Evolutionary conservation across 495 filamentous ascomycete genomes (phyloP).

Genomic region (Xylaria telfairii): DNA sequence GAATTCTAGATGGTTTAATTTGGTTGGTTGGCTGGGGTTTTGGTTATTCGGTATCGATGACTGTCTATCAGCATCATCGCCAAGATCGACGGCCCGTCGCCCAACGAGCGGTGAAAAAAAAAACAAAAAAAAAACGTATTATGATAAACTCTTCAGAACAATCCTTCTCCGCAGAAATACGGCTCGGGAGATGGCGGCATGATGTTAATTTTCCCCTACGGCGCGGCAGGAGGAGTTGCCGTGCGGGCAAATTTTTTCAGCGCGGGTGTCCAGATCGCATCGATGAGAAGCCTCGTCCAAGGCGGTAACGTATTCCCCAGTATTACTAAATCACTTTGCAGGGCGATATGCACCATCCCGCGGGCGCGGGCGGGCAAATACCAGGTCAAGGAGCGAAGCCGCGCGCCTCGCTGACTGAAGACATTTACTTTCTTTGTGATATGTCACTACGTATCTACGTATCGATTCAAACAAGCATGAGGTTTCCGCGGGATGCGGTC

Average conservation of each 20-base stretch:
- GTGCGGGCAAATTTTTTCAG: background rate
- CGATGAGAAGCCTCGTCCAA: background rate
- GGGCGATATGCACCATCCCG: background rate
- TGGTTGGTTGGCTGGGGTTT: background rate
- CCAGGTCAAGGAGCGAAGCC: background rate
- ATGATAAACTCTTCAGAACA: background rate
- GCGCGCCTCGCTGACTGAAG: background rate
- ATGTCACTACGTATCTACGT: no score
- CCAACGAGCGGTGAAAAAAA: background rate
- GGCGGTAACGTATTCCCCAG: background rate
- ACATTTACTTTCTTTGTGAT: background rate
- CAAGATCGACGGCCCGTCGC: background rate
- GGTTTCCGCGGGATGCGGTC: background rate
- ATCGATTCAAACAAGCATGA: background rate
- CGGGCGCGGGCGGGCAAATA: no score
- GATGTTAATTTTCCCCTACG: background rate
- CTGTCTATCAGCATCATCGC: background rate
- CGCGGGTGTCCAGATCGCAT: background rate
- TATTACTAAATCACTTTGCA: background rate
- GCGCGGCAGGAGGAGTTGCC: background rate
- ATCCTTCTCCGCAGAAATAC: background rate
- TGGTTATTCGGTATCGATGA: background rate
- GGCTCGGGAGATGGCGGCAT: background rate
- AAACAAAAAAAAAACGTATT: no score
- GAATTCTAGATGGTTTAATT: background rate